phyloP scores from a whole-genome alignment of 129 eudicot genomes.

The Flaveria bidentis region DNA sequence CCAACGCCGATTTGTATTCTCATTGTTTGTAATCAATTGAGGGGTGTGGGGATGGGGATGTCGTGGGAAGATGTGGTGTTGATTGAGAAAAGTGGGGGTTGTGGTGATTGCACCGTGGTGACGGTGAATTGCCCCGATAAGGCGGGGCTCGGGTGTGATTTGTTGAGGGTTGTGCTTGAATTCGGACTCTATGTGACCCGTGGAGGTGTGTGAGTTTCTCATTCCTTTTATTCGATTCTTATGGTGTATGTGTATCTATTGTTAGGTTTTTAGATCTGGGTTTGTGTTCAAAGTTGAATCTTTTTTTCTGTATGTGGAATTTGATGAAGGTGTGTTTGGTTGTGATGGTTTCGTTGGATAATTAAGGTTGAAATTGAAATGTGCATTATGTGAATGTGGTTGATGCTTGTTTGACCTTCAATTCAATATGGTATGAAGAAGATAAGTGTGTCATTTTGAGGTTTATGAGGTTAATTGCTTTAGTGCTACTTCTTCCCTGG shows the following conservation, averaged over 20 bases:
- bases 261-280: constrained; percentile 15
- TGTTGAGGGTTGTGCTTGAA: constrained; percentile 51
- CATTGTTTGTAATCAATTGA: neutral
- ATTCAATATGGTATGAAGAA: neutral
- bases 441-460: constrained; percentile 11
- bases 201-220: constrained; percentile 42
- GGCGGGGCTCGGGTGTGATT: constrained; percentile 73
- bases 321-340: neutral
- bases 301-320: neutral
- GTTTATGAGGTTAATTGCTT: neutral
- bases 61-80: constrained; percentile 61
- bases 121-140: constrained; percentile 77
- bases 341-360: neutral
- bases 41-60: constrained; percentile 43
- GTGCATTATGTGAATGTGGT: neutral
- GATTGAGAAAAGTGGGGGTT: constrained; percentile 44
- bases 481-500: neutral
- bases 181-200: constrained; percentile 68
- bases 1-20: neutral
- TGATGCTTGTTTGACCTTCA: neutral
- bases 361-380: neutral
- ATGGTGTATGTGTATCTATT: neutral
- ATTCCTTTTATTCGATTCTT: neutral
- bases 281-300: too few species aligned
- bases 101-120: constrained; percentile 47